phyloP scores from a whole-genome alignment of 371 early-diverging fungal genomes.

The Actinomortierella ambigua region DNA sequence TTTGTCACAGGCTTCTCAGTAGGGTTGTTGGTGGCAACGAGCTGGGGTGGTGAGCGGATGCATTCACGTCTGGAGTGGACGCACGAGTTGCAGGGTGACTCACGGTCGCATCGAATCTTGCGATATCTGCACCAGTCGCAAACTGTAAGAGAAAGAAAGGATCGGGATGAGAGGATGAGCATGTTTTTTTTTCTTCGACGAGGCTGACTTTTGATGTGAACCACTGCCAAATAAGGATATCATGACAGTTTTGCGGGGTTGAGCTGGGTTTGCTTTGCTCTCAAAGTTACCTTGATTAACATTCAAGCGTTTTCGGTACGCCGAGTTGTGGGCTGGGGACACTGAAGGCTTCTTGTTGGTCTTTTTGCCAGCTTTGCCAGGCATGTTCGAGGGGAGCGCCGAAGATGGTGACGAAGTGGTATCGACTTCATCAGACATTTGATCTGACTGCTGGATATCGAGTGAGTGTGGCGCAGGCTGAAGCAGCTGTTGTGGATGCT shows the following conservation, averaged over 20 bases:
- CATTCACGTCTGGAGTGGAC: conserved; percentile 47
- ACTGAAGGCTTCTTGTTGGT: conserved; percentile 22
- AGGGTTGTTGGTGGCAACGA: conserved; percentile 18
- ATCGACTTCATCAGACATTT: background rate
- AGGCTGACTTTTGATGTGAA: no score
- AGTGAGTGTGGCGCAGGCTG: background rate
- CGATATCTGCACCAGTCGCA: conserved; percentile 48
- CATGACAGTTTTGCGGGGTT: conserved; percentile 1
- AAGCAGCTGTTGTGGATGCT: background rate
- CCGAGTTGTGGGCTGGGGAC: conserved; percentile 30
- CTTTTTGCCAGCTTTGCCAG: no score
- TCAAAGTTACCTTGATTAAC: conserved; percentile 40
- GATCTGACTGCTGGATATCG: background rate
- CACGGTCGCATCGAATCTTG: conserved; percentile 44
- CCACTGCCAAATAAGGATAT: background rate
- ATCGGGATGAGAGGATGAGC: background rate
- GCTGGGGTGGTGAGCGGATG: conserved; percentile 37
- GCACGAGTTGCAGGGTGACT: conserved; percentile 45
- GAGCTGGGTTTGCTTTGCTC: background rate
- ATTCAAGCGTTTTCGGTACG: conserved; percentile 41
- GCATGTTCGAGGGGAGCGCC: no score
- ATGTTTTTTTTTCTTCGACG: no score
- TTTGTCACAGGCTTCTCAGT: conserved; percentile 12
- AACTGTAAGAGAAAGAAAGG: conserved; percentile 9
- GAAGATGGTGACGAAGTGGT: background rate